Evolutionary conservation across 345 rosid genomes (phyloP).

Genomic region (Noccaea bulbosa): DNA sequence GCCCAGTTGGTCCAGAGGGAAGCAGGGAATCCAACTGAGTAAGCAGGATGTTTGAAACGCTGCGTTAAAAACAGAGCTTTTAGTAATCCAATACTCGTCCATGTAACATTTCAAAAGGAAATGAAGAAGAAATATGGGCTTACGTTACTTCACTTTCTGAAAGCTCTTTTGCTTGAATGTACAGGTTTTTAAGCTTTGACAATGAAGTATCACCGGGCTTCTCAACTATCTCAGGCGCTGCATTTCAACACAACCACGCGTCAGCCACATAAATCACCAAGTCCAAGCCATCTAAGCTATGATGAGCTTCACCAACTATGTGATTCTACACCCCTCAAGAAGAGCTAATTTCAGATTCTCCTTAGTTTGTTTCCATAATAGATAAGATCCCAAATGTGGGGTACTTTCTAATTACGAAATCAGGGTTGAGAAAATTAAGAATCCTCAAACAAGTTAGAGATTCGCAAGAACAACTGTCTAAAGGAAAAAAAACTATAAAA

Average conservation of each 20-base stretch:
- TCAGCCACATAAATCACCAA: slow-evolving; percentile 26
- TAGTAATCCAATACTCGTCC: too few relatives aligned
- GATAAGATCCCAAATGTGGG: background rate
- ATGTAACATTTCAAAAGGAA: background rate
- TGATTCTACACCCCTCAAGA: background rate
- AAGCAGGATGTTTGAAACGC: slow-evolving; percentile 59
- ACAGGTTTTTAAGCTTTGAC: slow-evolving; percentile 58
- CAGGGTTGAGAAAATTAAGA: background rate
- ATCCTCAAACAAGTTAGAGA: background rate
- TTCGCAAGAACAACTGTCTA: slow-evolving; percentile 20
- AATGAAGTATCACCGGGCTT: slow-evolving; percentile 84
- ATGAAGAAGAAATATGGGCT: slow-evolving; percentile 30
- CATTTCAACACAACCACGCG: slow-evolving; percentile 35
- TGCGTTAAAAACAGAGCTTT: slow-evolving; percentile 39
- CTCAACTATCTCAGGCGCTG: slow-evolving; percentile 95
- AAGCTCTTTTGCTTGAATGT: slow-evolving; percentile 80
- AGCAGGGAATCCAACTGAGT: slow-evolving; percentile 71
- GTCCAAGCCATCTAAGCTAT: slow-evolving; percentile 7
- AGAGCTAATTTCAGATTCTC: slow-evolving; percentile 13
- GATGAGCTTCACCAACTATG: background rate
- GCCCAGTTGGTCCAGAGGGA: slow-evolving; percentile 78
- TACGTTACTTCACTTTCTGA: slow-evolving; percentile 87
- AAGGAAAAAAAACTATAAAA: background rate
- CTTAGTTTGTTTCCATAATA: slow-evolving; percentile 18
- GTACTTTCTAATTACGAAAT: slow-evolving; percentile 2